Percentiles rank a stretch among this genome's conserved stretches.
Evolutionary conservation across 1,139 yeast genomes (phyloP).

Genomic region (Candida neerlandica): DNA sequence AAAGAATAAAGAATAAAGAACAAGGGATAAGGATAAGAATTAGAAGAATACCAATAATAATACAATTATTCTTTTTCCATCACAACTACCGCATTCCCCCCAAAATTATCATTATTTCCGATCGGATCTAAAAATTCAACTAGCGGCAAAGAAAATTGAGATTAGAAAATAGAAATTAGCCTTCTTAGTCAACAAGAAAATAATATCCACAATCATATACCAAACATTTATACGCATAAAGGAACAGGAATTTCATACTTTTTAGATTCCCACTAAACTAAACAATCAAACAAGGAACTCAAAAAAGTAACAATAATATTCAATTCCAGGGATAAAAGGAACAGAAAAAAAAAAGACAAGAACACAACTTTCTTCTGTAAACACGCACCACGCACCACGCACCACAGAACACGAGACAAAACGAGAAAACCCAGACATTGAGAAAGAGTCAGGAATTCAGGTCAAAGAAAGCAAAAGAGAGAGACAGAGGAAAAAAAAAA

Average conservation of each 20-base stretch:
- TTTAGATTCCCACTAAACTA: neutral
- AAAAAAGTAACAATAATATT: conserved; percentile 2
- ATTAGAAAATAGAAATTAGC: neutral
- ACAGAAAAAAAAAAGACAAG: neutral
- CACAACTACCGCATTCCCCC: neutral
- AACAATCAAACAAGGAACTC: neutral
- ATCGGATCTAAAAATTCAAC: neutral
- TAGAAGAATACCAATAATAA: no score
- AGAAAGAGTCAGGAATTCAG: neutral
- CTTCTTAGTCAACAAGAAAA: no score
- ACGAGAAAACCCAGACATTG: no score
- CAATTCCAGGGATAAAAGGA: neutral
- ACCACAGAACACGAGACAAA: neutral
- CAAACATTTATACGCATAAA: neutral
- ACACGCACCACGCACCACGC: neutral
- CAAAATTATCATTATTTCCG: neutral
- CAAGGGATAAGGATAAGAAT: no score
- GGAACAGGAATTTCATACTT: neutral
- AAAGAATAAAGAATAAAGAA: no score
- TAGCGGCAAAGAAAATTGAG: neutral
- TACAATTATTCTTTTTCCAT: no score
- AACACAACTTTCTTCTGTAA: no score
- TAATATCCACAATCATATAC: no score
- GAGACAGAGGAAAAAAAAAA: neutral
- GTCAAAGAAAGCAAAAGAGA: neutral